Evolutionary conservation across 441 rosid genomes (phyloP).

Genomic region (Croton setiger): DNA sequence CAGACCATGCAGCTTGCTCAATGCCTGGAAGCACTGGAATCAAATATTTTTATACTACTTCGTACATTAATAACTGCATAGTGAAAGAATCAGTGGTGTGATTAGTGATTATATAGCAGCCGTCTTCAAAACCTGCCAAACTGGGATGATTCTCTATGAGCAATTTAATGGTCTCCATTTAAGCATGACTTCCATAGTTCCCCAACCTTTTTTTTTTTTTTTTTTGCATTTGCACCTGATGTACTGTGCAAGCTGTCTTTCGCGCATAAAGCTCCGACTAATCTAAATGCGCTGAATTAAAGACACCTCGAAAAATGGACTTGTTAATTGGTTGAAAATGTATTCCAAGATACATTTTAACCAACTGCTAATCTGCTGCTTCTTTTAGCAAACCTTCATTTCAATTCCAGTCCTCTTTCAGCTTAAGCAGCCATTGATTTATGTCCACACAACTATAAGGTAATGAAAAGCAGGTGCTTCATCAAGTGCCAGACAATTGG

Average conservation of each 20-base stretch:
- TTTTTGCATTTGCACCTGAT: too few relatives aligned
- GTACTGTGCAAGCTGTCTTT: too few relatives aligned
- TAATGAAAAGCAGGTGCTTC: background rate
- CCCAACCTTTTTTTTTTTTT: background rate
- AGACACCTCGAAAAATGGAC: too few relatives aligned
- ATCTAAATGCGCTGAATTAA: too few relatives aligned
- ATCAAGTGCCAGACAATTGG: constrained; percentile 19
- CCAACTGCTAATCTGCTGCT: background rate
- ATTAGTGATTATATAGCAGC: background rate
- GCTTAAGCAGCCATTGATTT: background rate
- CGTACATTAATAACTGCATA: too few relatives aligned
- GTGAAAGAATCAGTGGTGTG: too few relatives aligned
- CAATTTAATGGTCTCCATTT: background rate
- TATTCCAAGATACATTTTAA: background rate
- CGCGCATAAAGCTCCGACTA: too few relatives aligned
- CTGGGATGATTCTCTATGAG: too few relatives aligned
- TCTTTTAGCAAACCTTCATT: background rate
- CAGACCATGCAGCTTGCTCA: too few relatives aligned
- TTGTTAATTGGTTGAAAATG: background rate
- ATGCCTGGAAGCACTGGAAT: too few relatives aligned
- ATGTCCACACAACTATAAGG: background rate
- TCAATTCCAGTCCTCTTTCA: background rate
- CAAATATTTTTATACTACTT: too few relatives aligned
- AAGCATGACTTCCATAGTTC: background rate
- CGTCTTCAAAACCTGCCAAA: background rate